phyloP scores from a whole-genome alignment of 129 eudicot species.

The Flaveria bidentis region DNA sequence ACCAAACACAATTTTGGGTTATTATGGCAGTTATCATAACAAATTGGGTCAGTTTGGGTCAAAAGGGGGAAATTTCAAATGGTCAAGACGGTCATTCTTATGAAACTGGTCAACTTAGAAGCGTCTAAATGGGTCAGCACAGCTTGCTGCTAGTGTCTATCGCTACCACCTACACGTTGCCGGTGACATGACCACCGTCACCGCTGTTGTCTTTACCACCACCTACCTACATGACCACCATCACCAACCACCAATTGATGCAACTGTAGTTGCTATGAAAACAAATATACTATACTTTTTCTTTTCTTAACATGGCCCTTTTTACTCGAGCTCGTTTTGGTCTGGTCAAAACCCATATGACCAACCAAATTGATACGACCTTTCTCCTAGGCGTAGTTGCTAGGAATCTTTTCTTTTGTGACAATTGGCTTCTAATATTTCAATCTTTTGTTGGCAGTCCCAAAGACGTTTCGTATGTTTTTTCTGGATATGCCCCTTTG shows the following conservation, averaged over 20 bases:
- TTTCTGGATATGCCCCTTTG: constrained; percentile 98
- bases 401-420: neutral
- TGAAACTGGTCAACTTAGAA: neutral
- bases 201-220: neutral
- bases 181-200: neutral
- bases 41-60: neutral
- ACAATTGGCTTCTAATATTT: constrained; percentile 9
- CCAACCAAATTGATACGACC: neutral
- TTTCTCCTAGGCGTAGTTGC: neutral
- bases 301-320: neutral
- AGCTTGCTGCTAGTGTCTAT: neutral
- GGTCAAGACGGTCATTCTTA: neutral
- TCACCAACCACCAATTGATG: neutral
- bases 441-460: constrained; percentile 55
- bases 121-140: neutral
- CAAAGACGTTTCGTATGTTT: constrained; percentile 84
- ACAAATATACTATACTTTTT: neutral
- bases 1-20: neutral
- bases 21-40: too few relatives aligned
- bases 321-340: neutral
- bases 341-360: too few relatives aligned
- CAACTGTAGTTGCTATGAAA: neutral
- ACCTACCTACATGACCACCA: neutral
- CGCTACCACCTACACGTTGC: neutral
- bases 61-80: neutral